These are phyloP conservation scores for Suillus alpinus DNA, from an alignment of 768 basidiomycete species.

Conservation along the genomic window DNA sequence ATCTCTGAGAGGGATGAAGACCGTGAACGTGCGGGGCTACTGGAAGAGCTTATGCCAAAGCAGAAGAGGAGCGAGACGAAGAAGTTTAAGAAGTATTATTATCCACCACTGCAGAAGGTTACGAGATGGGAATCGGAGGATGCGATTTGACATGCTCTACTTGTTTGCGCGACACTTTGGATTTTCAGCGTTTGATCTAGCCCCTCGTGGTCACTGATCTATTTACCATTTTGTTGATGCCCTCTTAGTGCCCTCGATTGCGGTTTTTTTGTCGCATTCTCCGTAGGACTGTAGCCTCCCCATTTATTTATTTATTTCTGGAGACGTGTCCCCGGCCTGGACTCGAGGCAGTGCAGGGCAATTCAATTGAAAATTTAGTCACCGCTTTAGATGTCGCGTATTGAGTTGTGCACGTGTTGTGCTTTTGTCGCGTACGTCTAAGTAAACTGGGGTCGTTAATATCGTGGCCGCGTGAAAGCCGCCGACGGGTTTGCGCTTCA, in stretches of 20 bases:
- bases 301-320: background rate
- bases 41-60: slow-evolving; percentile 72
- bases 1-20: slow-evolving; percentile 71
- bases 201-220: background rate
- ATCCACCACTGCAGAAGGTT: slow-evolving; percentile 68
- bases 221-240: background rate
- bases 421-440: background rate
- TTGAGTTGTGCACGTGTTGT: background rate
- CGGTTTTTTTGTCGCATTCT: background rate
- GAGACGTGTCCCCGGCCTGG: background rate
- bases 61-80: slow-evolving; percentile 75
- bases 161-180: background rate
- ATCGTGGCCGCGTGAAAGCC: background rate
- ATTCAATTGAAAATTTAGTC: background rate
- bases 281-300: background rate
- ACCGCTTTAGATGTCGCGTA: background rate
- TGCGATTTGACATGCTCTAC: slow-evolving; percentile 25
- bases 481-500: background rate
- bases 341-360: background rate
- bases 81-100: slow-evolving; percentile 86
- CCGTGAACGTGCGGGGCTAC: slow-evolving; percentile 62
- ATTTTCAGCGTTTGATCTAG: background rate
- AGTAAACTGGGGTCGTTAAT: background rate
- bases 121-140: slow-evolving; percentile 76
- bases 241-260: background rate